Conservation (phyloP, 2,329 filamentous ascomycete species). For the Phaeosphaeria sp. region DNA sequence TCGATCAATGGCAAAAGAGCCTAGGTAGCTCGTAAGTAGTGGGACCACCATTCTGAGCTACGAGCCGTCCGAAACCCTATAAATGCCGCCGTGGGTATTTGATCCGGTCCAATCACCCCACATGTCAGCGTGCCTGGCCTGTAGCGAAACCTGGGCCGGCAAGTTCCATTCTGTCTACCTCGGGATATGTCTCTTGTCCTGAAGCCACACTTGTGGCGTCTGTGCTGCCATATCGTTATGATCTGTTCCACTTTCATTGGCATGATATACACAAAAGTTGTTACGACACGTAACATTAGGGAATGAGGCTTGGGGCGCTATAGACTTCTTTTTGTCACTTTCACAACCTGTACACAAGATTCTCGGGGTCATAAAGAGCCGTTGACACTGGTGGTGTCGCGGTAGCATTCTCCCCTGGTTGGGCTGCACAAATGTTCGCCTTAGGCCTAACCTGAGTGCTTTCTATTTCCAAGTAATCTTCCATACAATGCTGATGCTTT, state of each 20-base stretch:
- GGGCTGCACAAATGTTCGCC: not conserved
- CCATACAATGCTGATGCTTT: not conserved
- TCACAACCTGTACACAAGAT: not conserved
- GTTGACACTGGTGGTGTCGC: not conserved
- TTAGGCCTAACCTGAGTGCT: not conserved
- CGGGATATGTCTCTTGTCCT: not conserved
- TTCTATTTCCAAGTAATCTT: not conserved
- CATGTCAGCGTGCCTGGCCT: not conserved
- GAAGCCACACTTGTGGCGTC: not conserved
- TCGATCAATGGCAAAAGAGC: slow-evolving; percentile 62
- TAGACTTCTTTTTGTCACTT: not conserved
- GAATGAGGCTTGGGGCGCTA: not conserved
- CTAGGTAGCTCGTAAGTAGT: slow-evolving; percentile 25
- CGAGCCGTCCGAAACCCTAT: not conserved
- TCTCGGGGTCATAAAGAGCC: not conserved
- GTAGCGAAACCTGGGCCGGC: not conserved
- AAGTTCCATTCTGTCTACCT: not conserved
- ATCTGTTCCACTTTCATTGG: not conserved
- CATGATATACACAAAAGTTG: not conserved
- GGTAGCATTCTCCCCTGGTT: not conserved
- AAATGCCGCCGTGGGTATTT: slow-evolving; percentile 6
- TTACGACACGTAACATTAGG: not conserved
- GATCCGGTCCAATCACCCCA: slow-evolving; percentile 6
- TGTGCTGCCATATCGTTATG: not conserved
- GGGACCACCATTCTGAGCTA: not conserved